phyloP scores from a whole-genome alignment of 148 eudicot genomes.

The Fagopyrum tataricum region DNA sequence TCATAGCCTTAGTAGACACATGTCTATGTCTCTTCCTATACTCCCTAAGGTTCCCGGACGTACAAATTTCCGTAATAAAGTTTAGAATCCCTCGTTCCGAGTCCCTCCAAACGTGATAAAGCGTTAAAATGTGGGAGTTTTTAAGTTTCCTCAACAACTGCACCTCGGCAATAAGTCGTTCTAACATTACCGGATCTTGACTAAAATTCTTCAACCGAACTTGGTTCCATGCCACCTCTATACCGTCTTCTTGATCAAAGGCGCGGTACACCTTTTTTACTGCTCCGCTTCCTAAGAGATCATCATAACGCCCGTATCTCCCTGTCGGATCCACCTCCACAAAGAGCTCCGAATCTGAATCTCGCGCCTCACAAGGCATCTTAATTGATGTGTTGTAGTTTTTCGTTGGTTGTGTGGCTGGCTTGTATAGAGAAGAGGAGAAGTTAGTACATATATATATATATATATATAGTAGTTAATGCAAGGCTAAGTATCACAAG shows the following conservation, averaged over 20 bases:
- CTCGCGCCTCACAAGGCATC: constrained; percentile 45
- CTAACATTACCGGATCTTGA: constrained; percentile 39
- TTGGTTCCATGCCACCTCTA: constrained; percentile 90
- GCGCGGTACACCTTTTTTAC: constrained; percentile 78
- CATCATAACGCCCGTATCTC: constrained; percentile 64
- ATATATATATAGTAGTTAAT: not conserved
- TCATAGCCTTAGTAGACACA: constrained; percentile 62
- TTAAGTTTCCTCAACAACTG: constrained; percentile 48
- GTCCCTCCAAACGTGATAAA: constrained; percentile 67
- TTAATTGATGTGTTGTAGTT: not conserved
- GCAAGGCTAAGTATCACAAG: not conserved
- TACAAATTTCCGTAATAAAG: constrained; percentile 77
- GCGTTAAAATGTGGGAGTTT: constrained; percentile 42
- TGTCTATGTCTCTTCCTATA: constrained; percentile 67
- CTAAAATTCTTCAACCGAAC: constrained; percentile 51
- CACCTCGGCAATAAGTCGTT: constrained; percentile 51
- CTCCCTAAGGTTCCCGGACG: constrained; percentile 77
- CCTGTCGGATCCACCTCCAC: constrained; percentile 71
- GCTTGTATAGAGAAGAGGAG: not conserved
- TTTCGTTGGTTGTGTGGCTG: not conserved
- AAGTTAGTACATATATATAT: not conserved
- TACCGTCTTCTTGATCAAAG: constrained; percentile 77
- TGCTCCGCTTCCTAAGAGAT: constrained; percentile 66
- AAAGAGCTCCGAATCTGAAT: constrained; percentile 47
- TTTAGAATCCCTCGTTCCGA: constrained; percentile 39